Evolutionary conservation across 345 rosid species (phyloP), one percentile per base, ranked within the genome.

Genomic region (Mercurialis annua): DNA sequence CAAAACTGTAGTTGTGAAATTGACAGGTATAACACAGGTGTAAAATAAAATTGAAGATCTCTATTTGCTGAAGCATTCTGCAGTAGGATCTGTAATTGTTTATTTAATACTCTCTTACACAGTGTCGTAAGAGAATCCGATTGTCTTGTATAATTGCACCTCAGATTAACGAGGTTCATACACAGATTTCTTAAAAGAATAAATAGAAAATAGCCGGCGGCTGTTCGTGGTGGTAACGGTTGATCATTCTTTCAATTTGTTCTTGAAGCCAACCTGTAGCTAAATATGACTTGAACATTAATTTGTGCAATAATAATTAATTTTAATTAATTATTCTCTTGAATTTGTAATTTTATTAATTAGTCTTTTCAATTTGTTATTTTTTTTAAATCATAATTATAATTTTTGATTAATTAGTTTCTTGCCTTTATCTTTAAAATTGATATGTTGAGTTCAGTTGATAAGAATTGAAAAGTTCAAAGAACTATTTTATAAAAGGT

Each of bases 1-100:
- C 71, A 12, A 63, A 44, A 59, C 30, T 24, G 36, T 38, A 30
- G 50, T n/a, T 70, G 73, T 67, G 64, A 67, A 67, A 17, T 10
- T 47, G 14, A 3, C 17, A 43, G 14, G 49, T 5, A 49, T 29
- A 21, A 23, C 10, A 15, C 8, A 30, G 5, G 42, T 2, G 47
- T 23, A 33, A 29, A 42, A 44, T 59, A 47, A 64, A 4, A 46
- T 4, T 49, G 2, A 61, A 43, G 36, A 47, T 59, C 31, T 46
- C 21, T n/a, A 29, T 10, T 6, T 21, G 44, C 7, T 23, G 24
- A 20, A 49, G 57, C 10, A 64, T 49, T 33, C 42, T 5, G 47
- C 68, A 23, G 7, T 31, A 0, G 16, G 1, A 9, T 36, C 42
- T 30, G 12, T 42, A 3, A 36, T 33, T 65, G 6, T 26, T 42